Percentiles rank a stretch among this genome's conserved stretches.
Conservation (phyloP, 257 asterid species). For the Penstemon davidsonii region DNA sequence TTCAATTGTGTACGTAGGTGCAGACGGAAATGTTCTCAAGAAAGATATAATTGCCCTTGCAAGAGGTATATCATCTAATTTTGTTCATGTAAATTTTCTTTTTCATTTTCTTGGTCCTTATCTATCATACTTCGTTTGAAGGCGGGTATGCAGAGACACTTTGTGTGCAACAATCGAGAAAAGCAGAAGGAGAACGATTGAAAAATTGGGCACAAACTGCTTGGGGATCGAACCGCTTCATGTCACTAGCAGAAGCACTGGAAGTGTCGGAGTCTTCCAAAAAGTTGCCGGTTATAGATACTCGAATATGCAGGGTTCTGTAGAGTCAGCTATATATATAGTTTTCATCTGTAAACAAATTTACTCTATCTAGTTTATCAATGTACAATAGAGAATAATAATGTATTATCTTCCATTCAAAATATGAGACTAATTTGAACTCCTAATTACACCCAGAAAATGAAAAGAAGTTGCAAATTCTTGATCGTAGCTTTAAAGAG, state of each 20-base stretch:
- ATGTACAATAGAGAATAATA: too few species aligned
- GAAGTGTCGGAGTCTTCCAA: conserved; percentile 52
- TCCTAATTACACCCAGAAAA: too few species aligned
- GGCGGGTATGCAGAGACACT: conserved; percentile 93
- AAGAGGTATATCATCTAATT: conserved; percentile 52
- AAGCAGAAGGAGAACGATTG: conserved; percentile 77
- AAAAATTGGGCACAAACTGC: conserved; percentile 64
- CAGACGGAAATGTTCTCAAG: conserved; percentile 34
- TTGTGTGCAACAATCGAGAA: conserved; percentile 71
- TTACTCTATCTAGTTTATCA: too few species aligned
- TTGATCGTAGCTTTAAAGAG: conserved; percentile 47
- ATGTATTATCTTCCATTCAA: too few species aligned
- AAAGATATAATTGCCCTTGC: conserved; percentile 83
- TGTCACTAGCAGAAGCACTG: conserved; percentile 66
- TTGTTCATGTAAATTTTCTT: neutral
- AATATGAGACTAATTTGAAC: too few species aligned
- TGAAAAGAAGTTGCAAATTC: too few species aligned
- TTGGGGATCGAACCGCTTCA: conserved; percentile 60
- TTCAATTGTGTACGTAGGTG: conserved; percentile 33
- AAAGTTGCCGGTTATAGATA: conserved; percentile 62
- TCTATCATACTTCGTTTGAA: conserved; percentile 22
- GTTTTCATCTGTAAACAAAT: too few species aligned
- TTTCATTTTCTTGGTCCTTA: neutral
- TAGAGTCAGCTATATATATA: conserved; percentile 14
- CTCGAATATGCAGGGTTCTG: conserved; percentile 69